These are phyloP conservation scores for Coemansia sp. DNA, from an alignment of 192 early-diverging fungal species.

Conservation along the genomic window DNA sequence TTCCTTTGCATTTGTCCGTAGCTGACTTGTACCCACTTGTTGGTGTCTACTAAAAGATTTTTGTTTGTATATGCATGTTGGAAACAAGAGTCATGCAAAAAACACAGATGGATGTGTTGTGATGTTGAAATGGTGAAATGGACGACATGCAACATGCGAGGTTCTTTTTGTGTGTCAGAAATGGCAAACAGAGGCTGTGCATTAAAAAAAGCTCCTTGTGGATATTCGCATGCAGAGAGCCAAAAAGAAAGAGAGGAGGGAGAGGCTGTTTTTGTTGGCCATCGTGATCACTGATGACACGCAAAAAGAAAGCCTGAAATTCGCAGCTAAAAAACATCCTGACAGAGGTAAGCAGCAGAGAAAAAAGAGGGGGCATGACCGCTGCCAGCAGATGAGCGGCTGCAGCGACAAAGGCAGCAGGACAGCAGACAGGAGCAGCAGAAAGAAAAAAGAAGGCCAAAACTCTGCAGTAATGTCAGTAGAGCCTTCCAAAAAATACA, in stretches of 20 bases:
- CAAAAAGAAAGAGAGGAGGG: neutral
- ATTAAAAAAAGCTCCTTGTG: neutral
- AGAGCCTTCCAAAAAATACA: too few relatives aligned
- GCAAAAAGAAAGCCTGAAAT: too few relatives aligned
- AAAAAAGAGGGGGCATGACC: too few relatives aligned
- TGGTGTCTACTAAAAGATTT: neutral
- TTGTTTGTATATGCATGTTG: neutral
- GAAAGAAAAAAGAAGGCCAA: neutral
- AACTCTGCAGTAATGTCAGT: too few relatives aligned
- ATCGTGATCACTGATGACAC: too few relatives aligned
- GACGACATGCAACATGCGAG: neutral
- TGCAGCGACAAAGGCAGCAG: too few relatives aligned
- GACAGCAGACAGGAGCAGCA: neutral
- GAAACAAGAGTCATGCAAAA: neutral
- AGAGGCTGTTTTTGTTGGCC: too few relatives aligned
- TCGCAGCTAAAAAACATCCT: too few relatives aligned
- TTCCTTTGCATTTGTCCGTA: neutral
- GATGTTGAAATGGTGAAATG: neutral
- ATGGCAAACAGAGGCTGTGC: neutral
- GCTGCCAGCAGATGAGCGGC: too few relatives aligned
- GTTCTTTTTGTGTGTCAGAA: neutral
- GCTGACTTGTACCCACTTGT: neutral
- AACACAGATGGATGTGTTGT: neutral
- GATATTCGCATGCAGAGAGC: neutral
- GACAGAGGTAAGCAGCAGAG: too few relatives aligned